phyloP scores from a whole-genome alignment of 257 asterid genomes.

The Solanum piurae region DNA sequence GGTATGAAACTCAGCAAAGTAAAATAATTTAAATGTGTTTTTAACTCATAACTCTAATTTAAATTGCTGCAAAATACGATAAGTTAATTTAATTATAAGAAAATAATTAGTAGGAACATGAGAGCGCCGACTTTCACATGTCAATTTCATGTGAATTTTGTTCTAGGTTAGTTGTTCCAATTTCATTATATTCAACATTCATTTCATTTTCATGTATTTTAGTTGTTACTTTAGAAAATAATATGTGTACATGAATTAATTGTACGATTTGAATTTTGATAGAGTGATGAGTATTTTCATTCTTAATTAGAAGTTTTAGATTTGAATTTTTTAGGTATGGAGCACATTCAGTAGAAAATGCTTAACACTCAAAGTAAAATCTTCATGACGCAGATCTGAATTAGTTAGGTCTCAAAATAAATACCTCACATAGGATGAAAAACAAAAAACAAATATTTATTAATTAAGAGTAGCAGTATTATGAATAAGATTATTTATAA shows the following conservation, averaged over 20 bases:
- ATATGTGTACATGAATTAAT: too few species aligned
- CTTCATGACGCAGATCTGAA: rapidly evolving
- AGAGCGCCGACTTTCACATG: not conserved
- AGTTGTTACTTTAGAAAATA: not conserved
- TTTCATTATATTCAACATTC: not conserved
- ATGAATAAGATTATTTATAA: not conserved
- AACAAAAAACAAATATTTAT: too few species aligned
- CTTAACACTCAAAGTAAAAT: too few species aligned
- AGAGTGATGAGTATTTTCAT: too few species aligned
- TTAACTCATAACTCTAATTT: too few species aligned
- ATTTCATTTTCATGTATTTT: not conserved
- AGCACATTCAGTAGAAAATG: too few species aligned
- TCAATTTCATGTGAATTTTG: not conserved
- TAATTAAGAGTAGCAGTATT: not conserved
- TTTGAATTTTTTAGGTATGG: too few species aligned
- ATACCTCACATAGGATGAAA: not conserved
- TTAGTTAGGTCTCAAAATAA: too few species aligned
- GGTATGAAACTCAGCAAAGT: too few species aligned
- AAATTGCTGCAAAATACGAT: not conserved
- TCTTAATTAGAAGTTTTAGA: too few species aligned
- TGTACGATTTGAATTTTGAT: too few species aligned
- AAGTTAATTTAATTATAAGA: not conserved
- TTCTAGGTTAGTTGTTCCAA: not conserved
- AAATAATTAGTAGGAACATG: not conserved
- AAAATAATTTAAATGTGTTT: too few species aligned